A percentile compares a stretch with the other conserved stretches of the same genome.
phyloP scores from a whole-genome alignment of 345 rosid species.

The Gossypium turneri region DNA sequence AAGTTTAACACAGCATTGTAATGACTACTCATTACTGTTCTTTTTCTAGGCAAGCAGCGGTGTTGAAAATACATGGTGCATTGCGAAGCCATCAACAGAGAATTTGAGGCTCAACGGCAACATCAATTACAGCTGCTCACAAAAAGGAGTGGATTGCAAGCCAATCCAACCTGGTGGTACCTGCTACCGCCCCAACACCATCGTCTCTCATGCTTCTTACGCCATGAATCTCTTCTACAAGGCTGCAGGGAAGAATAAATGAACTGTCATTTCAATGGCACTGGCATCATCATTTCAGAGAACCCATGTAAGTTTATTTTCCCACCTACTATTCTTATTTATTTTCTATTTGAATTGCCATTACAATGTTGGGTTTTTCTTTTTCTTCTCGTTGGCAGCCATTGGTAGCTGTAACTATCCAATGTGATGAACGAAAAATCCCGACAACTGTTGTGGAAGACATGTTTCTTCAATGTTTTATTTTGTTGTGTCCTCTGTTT shows the following conservation, averaged over 20 bases:
- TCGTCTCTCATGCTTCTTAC: conserved; percentile 34
- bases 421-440: neutral
- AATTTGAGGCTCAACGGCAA: conserved; percentile 15
- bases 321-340: neutral
- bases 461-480: neutral
- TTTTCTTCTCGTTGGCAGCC: neutral
- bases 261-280: conserved; percentile 33
- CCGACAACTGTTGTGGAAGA: neutral
- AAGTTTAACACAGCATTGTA: too few relatives aligned
- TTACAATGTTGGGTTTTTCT: neutral
- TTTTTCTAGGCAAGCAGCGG: conserved; percentile 5
- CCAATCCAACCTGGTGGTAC: conserved; percentile 39
- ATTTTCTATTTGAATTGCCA: neutral
- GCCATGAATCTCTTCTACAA: conserved; percentile 39
- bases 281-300: conserved; percentile 17
- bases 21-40: neutral
- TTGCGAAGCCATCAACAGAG: conserved; percentile 23
- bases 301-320: conserved; percentile 26
- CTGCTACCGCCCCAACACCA: conserved; percentile 25
- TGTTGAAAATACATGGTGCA: conserved; percentile 19
- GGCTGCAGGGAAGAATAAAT: conserved; percentile 20
- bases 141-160: conserved; percentile 31
- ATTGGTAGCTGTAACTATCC: conserved; percentile 1
- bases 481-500: neutral
- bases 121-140: conserved; percentile 31